Conservation (phyloP, 2,329 filamentous ascomycete species). For the Ophiostoma ips region DNA sequence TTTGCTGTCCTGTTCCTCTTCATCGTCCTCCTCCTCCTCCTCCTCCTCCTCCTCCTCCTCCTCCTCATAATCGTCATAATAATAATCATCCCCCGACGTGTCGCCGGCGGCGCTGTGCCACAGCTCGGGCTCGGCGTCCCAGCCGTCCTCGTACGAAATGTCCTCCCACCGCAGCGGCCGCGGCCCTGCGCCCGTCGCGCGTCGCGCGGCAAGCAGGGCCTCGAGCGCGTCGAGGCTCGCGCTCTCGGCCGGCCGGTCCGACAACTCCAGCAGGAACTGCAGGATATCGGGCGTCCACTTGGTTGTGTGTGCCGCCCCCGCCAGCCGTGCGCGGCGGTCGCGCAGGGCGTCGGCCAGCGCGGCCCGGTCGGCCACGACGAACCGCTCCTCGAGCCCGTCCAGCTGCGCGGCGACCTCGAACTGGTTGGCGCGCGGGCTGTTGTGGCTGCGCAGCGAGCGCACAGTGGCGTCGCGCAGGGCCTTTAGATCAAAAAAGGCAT, state of each 20-base stretch:
- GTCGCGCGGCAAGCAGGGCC: conserved; percentile 30
- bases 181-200: conserved; percentile 26
- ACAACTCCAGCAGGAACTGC: conserved; percentile 65
- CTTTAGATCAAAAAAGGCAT: conserved; percentile 3
- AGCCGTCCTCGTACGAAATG: conserved; percentile 61
- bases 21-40: conserved; percentile 49
- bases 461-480: conserved; percentile 34
- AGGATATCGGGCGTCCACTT: conserved; percentile 70
- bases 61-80: conserved; percentile 41
- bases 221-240: conserved; percentile 52
- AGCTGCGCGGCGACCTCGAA: conserved; percentile 55
- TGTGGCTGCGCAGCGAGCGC: conserved; percentile 38
- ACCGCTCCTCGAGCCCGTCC: conserved; percentile 70
- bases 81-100: conserved; percentile 31
- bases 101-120: conserved; percentile 62
- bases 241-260: conserved; percentile 63
- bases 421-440: conserved; percentile 55
- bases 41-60: conserved; percentile 44
- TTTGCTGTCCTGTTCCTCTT: conserved; percentile 37
- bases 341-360: conserved; percentile 59
- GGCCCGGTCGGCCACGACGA: conserved; percentile 66
- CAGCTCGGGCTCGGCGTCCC: conserved; percentile 49
- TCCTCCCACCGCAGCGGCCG: conserved; percentile 61
- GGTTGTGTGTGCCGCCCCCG: conserved; percentile 16
- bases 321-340: conserved; percentile 20